Evolutionary conservation across 305 asterid species (phyloP).

Genomic region (Fraxinus dipetala): DNA sequence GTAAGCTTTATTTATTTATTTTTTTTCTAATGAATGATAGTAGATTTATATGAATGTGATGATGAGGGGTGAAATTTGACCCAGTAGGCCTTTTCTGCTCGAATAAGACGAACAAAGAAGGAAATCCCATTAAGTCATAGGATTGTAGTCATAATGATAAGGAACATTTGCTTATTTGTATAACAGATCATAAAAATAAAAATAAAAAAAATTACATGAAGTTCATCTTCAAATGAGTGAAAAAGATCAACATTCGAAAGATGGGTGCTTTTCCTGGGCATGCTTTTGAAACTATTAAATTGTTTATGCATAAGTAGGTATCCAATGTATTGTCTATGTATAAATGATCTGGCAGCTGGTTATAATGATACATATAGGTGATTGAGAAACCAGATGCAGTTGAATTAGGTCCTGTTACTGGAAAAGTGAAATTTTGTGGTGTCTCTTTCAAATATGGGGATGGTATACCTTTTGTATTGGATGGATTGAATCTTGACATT

Average conservation of each 20-base stretch:
- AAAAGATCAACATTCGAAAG: background rate
- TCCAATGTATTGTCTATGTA: background rate
- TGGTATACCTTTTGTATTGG: slow-evolving; percentile 45
- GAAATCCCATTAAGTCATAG: background rate
- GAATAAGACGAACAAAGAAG: background rate
- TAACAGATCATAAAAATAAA: background rate
- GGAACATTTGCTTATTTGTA: background rate
- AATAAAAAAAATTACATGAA: background rate
- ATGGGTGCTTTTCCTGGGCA: background rate
- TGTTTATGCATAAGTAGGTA: background rate
- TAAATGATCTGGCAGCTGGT: background rate
- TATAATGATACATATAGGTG: slow-evolving; percentile 40
- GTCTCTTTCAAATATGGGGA: slow-evolving; percentile 68
- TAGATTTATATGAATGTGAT: background rate
- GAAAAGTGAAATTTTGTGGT: slow-evolving; percentile 63
- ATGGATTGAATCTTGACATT: slow-evolving; percentile 59
- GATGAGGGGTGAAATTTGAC: background rate
- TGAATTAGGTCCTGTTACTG: slow-evolving; percentile 47
- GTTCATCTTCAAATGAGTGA: background rate
- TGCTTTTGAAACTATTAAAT: background rate
- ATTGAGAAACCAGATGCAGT: slow-evolving; percentile 65
- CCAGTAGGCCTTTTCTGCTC: background rate
- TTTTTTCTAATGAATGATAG: background rate
- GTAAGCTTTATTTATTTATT: background rate
- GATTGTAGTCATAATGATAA: background rate